Conservation (phyloP, 305 asterid species). For the Salvia sclarea region DNA sequence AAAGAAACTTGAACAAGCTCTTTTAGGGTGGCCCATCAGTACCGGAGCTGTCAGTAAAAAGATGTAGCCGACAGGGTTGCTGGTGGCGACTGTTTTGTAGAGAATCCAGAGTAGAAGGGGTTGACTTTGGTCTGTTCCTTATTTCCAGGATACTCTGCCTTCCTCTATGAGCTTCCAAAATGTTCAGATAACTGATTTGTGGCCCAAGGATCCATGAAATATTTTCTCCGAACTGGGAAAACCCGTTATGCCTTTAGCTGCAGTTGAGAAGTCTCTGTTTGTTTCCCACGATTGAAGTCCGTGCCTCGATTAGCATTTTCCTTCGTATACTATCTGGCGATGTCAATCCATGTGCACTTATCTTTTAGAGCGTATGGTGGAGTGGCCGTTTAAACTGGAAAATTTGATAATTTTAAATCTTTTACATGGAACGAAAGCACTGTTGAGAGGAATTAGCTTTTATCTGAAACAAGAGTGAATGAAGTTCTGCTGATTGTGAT, state of each 20-base stretch:
- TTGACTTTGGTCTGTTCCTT: not conserved
- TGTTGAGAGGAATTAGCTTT: conserved; percentile 20
- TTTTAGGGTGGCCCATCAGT: conserved; percentile 4
- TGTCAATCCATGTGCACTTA: conserved; percentile 1
- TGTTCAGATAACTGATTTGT: conserved; percentile 21
- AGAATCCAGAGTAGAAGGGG: conserved; percentile 23
- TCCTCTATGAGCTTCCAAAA: conserved; percentile 15
- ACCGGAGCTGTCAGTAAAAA: conserved; percentile 1
- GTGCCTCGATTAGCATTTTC: conserved; percentile 17
- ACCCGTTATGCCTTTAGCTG: not conserved
- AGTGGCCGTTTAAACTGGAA: conserved; percentile 16
- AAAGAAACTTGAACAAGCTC: not conserved
- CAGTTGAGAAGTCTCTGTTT: conserved; percentile 11
- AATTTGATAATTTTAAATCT: not conserved
- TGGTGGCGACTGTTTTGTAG: conserved; percentile 7
- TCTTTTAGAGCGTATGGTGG: conserved; percentile 22
- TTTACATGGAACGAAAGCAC: conserved; percentile 13
- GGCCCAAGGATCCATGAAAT: conserved; percentile 2
- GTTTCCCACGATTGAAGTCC: conserved; percentile 6
- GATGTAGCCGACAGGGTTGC: conserved; percentile 10
- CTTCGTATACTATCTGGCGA: conserved; percentile 15
- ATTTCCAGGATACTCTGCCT: not conserved
- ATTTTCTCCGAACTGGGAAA: conserved; percentile 6
- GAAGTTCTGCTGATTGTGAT: conserved; percentile 5
- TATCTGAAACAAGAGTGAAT: conserved; percentile 9